phyloP scores from a whole-genome alignment of 371 early-diverging fungal species.

The Fennellomyces sp. region DNA sequence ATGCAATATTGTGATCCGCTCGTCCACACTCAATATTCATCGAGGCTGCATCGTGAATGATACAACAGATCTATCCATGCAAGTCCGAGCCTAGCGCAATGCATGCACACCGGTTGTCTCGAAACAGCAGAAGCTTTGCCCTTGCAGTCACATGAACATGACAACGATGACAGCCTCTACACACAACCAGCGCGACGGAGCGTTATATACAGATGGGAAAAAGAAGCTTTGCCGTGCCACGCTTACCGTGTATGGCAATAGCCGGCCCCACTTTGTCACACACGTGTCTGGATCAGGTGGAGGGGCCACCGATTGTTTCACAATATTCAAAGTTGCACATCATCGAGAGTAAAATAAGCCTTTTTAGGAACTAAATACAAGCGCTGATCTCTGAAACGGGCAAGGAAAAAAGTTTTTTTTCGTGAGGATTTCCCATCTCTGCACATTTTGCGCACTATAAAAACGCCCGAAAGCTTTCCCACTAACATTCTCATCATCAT shows the following conservation, averaged over 20 bases:
- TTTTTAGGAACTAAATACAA: background rate
- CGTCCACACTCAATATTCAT: too few species aligned
- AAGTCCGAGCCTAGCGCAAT: too few species aligned
- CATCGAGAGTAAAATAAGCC: background rate
- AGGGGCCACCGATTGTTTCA: conserved; percentile 2
- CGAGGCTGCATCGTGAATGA: too few species aligned
- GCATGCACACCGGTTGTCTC: too few species aligned
- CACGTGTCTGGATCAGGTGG: background rate
- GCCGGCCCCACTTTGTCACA: background rate
- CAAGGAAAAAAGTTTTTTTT: background rate
- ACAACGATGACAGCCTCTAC: too few species aligned
- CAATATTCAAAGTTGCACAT: background rate
- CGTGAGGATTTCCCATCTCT: background rate
- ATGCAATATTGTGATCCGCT: too few species aligned
- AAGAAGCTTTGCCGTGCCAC: background rate
- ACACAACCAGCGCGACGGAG: too few species aligned
- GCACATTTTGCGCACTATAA: background rate
- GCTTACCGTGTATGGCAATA: background rate
- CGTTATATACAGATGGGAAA: too few species aligned
- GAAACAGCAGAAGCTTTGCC: background rate
- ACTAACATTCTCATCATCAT: background rate
- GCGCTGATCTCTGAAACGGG: background rate
- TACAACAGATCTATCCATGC: too few species aligned
- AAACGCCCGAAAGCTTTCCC: background rate
- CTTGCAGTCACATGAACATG: too few species aligned